A percentile compares a stretch with the other conserved stretches of the same genome.
phyloP scores from a whole-genome alignment of 2,329 filamentous ascomycete genomes.

The Dothidotthia symphoricarpi region DNA sequence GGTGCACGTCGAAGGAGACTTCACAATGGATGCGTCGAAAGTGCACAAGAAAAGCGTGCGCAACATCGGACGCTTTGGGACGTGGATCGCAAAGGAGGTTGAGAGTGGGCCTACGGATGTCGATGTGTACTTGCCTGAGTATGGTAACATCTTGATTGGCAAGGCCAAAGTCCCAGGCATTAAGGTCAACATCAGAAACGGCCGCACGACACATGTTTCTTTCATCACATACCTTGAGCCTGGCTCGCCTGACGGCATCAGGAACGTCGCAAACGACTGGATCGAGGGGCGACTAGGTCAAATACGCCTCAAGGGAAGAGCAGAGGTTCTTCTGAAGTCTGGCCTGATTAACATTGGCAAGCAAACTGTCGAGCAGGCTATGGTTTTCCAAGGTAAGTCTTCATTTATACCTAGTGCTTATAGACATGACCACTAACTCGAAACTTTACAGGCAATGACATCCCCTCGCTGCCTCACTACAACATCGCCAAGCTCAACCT shows the following conservation, averaged over 20 bases:
- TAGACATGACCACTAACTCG: slow-evolving; percentile 12
- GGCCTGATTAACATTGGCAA: slow-evolving; percentile 77
- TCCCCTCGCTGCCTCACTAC: slow-evolving; percentile 77
- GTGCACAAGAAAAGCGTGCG: slow-evolving; percentile 70
- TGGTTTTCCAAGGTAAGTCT: slow-evolving; percentile 81
- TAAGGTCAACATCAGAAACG: slow-evolving; percentile 73
- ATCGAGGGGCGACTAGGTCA: slow-evolving; percentile 72
- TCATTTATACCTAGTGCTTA: slow-evolving; percentile 18
- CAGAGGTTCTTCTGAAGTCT: slow-evolving; percentile 71
- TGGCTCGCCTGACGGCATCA: slow-evolving; percentile 73
- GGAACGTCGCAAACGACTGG: slow-evolving; percentile 83
- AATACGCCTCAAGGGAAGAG: slow-evolving; percentile 70
- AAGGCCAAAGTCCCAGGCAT: slow-evolving; percentile 74
- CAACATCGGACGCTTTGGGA: slow-evolving; percentile 72
- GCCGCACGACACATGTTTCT: slow-evolving; percentile 73
- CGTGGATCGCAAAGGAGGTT: slow-evolving; percentile 75
- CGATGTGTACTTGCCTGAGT: slow-evolving; percentile 78
- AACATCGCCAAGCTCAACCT: slow-evolving; percentile 80
- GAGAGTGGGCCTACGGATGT: slow-evolving; percentile 72
- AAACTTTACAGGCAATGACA: slow-evolving; percentile 50
- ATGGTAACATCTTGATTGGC: slow-evolving; percentile 73
- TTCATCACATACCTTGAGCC: slow-evolving; percentile 74
- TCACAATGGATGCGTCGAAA: slow-evolving; percentile 73
- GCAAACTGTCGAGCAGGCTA: slow-evolving; percentile 69
- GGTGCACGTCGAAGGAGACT: slow-evolving; percentile 77